Evolutionary conservation across 2,329 filamentous ascomycete genomes (phyloP).

Genomic region (Claviceps sp.): DNA sequence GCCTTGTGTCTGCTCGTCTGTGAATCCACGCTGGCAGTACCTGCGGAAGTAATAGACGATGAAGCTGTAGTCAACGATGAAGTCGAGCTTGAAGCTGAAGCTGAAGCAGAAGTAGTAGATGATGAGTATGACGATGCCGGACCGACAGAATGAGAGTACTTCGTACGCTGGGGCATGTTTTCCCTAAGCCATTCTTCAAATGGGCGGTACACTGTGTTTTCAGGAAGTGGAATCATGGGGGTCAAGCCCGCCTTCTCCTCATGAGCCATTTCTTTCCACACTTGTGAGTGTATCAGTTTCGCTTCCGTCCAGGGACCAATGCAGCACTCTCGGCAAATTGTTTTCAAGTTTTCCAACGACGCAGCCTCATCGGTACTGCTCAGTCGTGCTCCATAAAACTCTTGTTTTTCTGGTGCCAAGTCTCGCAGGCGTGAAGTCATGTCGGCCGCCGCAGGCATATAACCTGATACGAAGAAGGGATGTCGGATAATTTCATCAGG

Average conservation of each 20-base stretch:
- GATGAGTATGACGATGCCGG: constrained; percentile 4
- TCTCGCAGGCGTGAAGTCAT: constrained; percentile 47
- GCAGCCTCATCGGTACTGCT: constrained; percentile 29
- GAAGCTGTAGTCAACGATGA: constrained; percentile 8
- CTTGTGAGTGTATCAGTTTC: constrained; percentile 37
- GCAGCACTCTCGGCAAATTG: constrained; percentile 43
- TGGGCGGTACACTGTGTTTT: constrained; percentile 49
- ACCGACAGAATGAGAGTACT: constrained; percentile 2
- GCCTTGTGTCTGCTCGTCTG: constrained; percentile 19
- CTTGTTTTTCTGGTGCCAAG: constrained; percentile 39
- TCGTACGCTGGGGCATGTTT: constrained; percentile 18
- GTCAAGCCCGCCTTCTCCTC: constrained; percentile 54
- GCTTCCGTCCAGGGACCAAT: constrained; percentile 41
- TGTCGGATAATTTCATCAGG: constrained; percentile 71
- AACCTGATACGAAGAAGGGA: constrained; percentile 64
- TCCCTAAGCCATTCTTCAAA: constrained; percentile 49
- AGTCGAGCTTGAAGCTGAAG: background rate
- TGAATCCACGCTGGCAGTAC: constrained; percentile 18
- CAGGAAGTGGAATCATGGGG: constrained; percentile 46
- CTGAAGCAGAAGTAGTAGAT: constrained; percentile 2
- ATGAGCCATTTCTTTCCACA: constrained; percentile 54
- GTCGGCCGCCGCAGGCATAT: constrained; percentile 50
- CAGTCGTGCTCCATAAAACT: constrained; percentile 41
- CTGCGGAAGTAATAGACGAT: background rate
- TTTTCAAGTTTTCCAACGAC: constrained; percentile 38